Evolutionary conservation across 2,329 filamentous ascomycete species (phyloP).

Genomic region (Paraconiothyrium brasiliense): DNA sequence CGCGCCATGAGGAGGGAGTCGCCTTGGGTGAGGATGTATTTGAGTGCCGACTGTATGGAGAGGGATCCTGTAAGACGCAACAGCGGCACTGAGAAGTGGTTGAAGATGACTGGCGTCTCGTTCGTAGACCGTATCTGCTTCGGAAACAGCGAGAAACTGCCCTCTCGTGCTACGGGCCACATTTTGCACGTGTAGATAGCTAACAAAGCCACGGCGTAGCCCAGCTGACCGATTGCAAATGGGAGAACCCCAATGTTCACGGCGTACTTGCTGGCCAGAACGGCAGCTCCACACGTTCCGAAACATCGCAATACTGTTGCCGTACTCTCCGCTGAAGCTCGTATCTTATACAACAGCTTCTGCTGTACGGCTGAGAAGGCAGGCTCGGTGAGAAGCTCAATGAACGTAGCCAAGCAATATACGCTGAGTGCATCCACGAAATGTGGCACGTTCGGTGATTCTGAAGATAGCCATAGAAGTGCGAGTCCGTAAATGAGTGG

Average conservation of each 20-base stretch:
- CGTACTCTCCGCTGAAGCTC: slow-evolving; percentile 82
- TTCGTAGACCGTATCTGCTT: slow-evolving; percentile 51
- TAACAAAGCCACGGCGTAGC: slow-evolving; percentile 75
- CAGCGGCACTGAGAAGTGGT: slow-evolving; percentile 72
- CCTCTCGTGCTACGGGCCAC: slow-evolving; percentile 62
- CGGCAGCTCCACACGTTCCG: slow-evolving; percentile 75
- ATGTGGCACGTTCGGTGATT: slow-evolving; percentile 67
- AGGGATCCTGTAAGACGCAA: slow-evolving; percentile 80
- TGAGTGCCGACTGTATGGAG: slow-evolving; percentile 87
- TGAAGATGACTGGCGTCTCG: slow-evolving; percentile 30
- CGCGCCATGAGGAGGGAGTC: slow-evolving; percentile 87
- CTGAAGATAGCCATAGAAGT: slow-evolving; percentile 69
- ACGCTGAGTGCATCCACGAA: slow-evolving; percentile 66
- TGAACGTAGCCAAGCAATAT: slow-evolving; percentile 65
- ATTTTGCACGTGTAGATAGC: slow-evolving; percentile 74
- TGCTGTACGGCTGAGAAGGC: slow-evolving; percentile 89
- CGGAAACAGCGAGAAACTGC: slow-evolving; percentile 75
- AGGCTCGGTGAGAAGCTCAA: slow-evolving; percentile 88
- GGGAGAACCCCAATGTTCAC: slow-evolving; percentile 78
- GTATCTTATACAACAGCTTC: slow-evolving; percentile 78
- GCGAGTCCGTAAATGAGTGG: slow-evolving; percentile 72
- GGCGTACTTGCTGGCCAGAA: slow-evolving; percentile 66
- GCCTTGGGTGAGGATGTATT: slow-evolving; percentile 93
- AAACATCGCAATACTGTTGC: slow-evolving; percentile 82
- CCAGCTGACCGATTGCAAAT: slow-evolving; percentile 86